These are phyloP conservation scores for Corynascus novoguineensis DNA, from an alignment of 495 filamentous ascomycete species.

Conservation along the genomic window DNA sequence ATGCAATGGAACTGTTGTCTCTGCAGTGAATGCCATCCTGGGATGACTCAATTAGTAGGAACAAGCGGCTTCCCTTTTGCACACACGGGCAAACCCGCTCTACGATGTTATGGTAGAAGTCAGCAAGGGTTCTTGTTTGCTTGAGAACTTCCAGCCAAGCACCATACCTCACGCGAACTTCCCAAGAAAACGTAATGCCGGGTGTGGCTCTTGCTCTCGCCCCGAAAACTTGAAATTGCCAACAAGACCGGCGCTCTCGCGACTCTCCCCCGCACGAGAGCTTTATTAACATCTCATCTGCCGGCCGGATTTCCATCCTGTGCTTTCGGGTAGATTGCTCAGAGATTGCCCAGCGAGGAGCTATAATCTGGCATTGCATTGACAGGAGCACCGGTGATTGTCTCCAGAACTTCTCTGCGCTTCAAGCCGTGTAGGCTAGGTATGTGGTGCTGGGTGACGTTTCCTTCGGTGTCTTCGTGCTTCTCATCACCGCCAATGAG, in stretches of 20 bases:
- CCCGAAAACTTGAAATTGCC: neutral
- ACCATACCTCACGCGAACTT: neutral
- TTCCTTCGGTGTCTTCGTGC: neutral
- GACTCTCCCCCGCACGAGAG: neutral
- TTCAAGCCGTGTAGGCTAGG: neutral
- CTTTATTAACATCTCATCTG: neutral
- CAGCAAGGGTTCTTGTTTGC: neutral
- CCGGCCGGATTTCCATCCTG: neutral
- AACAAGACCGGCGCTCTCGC: neutral
- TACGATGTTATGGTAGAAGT: neutral
- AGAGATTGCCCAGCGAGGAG: neutral
- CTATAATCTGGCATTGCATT: neutral
- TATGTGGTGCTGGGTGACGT: neutral
- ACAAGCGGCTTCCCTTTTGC: neutral
- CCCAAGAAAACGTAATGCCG: neutral
- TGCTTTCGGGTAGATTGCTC: neutral
- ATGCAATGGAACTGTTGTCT: neutral
- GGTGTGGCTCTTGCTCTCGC: neutral
- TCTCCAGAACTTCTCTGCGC: neutral
- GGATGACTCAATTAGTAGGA: neutral
- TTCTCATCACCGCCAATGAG: neutral
- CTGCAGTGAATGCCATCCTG: neutral
- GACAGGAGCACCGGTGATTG: neutral
- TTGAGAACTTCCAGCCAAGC: neutral
- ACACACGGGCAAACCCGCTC: neutral